Evolutionary conservation across 768 basidiomycete genomes (phyloP).

Genomic region (Lenzites betulinus): DNA sequence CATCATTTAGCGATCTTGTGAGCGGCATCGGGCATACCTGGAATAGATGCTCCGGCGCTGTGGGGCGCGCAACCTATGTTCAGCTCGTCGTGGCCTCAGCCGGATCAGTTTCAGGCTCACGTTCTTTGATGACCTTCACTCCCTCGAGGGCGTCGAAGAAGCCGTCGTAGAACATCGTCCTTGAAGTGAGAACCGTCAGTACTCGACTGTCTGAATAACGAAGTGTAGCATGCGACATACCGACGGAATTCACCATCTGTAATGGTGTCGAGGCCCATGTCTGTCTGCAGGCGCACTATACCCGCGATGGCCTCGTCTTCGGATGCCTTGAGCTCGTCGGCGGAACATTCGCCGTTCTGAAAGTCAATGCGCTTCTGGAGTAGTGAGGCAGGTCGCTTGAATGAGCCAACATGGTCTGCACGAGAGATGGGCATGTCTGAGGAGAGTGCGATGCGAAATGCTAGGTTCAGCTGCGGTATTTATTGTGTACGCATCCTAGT

Average conservation of each 20-base stretch:
- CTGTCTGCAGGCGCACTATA: slow-evolving; percentile 52
- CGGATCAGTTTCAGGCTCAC: not conserved
- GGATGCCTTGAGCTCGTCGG: slow-evolving; percentile 43
- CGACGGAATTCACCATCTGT: slow-evolving; percentile 57
- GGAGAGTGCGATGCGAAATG: not conserved
- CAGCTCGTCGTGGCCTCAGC: not conserved
- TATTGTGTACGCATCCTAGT: not conserved
- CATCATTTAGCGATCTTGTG: slow-evolving; percentile 22
- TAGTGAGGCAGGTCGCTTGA: slow-evolving; percentile 52
- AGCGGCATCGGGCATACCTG: slow-evolving; percentile 48
- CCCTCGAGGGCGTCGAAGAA: slow-evolving; percentile 65
- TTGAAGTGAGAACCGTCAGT: slow-evolving; percentile 24
- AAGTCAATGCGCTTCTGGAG: slow-evolving; percentile 46
- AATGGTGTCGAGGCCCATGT: slow-evolving; percentile 56
- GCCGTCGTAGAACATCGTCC: slow-evolving; percentile 61
- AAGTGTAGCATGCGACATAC: slow-evolving; percentile 17
- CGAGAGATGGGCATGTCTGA: slow-evolving; percentile 22
- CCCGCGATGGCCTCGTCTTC: slow-evolving; percentile 57
- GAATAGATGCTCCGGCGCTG: slow-evolving; percentile 20
- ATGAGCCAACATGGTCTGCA: slow-evolving; percentile 63
- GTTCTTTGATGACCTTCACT: slow-evolving; percentile 49
- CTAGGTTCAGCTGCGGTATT: not conserved
- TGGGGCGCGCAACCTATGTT: not conserved
- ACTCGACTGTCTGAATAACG: not conserved
- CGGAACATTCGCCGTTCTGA: slow-evolving; percentile 41